Evolutionary conservation across 208 protist species (phyloP).

Genomic region (Crithidia mellificae): DNA sequence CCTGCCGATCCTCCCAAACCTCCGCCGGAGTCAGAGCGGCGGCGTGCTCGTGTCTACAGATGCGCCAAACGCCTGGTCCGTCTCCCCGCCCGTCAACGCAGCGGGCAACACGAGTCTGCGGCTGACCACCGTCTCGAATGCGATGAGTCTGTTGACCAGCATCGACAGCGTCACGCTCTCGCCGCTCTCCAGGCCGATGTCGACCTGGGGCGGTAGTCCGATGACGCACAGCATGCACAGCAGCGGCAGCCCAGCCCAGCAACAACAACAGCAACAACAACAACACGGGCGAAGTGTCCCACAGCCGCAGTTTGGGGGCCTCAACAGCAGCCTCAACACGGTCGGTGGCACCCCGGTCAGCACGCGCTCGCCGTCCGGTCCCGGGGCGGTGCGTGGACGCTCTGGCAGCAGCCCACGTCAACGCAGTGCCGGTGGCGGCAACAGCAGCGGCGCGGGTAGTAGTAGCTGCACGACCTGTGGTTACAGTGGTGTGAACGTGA

Average conservation of each 20-base stretch:
- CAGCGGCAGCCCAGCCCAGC: neutral
- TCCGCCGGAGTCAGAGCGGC: constrained; percentile 7
- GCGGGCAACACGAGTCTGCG: constrained; percentile 7
- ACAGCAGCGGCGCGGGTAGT: no score
- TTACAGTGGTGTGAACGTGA: no score
- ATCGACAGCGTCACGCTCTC: constrained; percentile 40
- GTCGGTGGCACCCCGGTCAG: neutral
- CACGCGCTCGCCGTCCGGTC: constrained; percentile 1
- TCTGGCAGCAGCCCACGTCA: constrained; percentile 7
- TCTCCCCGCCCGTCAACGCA: neutral
- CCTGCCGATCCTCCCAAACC: neutral
- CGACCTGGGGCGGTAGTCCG: constrained; percentile 18
- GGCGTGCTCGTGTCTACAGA: neutral
- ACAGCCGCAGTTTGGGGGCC: neutral
- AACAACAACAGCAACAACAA: neutral
- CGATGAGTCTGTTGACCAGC: constrained; percentile 14
- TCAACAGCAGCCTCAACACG: constrained; percentile 8
- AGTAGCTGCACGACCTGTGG: no score
- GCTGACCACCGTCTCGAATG: constrained; percentile 6
- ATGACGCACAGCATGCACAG: constrained; percentile 16
- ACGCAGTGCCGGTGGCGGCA: neutral
- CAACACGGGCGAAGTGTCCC: no score
- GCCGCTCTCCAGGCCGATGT: constrained; percentile 47
- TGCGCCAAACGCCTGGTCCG: neutral
- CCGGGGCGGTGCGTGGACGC: neutral